A percentile compares a stretch with the other conserved stretches of the same genome.
These are phyloP conservation scores for Physcomitrium patens DNA, from an alignment of 225 moss, liverwort and hornwort genomes.

Conservation along the genomic window DNA sequence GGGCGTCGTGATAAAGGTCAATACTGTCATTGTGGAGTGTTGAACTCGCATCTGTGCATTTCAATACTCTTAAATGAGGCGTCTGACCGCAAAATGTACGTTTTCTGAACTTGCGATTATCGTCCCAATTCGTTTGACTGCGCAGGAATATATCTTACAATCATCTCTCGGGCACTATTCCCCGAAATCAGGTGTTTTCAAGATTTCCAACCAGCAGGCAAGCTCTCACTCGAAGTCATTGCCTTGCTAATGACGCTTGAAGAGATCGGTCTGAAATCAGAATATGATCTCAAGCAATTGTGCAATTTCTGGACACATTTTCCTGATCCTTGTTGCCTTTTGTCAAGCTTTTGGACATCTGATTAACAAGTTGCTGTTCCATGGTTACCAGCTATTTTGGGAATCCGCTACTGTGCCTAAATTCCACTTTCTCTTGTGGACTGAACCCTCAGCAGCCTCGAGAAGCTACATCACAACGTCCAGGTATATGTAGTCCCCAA, in stretches of 20 bases:
- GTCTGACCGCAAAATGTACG: too few relatives aligned
- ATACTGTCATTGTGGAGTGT: not conserved
- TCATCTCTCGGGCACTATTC: constrained; percentile 75
- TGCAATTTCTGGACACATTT: not conserved
- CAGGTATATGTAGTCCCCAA: constrained; percentile 24
- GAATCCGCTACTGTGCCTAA: constrained; percentile 56
- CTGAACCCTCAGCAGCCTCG: constrained; percentile 47
- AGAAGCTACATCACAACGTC: constrained; percentile 28
- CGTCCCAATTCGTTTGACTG: not conserved
- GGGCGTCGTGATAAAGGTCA: not conserved
- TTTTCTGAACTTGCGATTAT: too few relatives aligned
- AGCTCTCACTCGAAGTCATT: not conserved
- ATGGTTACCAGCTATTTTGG: constrained; percentile 45
- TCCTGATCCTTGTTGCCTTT: too few relatives aligned
- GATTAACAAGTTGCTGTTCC: not conserved
- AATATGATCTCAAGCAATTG: not conserved
- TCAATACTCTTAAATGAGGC: too few relatives aligned
- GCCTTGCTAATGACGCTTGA: not conserved
- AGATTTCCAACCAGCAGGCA: constrained; percentile 75
- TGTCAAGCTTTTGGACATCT: not conserved
- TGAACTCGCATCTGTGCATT: too few relatives aligned
- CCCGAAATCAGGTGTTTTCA: constrained; percentile 50
- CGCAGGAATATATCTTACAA: constrained; percentile 83
- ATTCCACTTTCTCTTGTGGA: constrained; percentile 60
- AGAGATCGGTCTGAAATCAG: not conserved